Conservation (phyloP, 257 asterid species). For the Echites panduratus region DNA sequence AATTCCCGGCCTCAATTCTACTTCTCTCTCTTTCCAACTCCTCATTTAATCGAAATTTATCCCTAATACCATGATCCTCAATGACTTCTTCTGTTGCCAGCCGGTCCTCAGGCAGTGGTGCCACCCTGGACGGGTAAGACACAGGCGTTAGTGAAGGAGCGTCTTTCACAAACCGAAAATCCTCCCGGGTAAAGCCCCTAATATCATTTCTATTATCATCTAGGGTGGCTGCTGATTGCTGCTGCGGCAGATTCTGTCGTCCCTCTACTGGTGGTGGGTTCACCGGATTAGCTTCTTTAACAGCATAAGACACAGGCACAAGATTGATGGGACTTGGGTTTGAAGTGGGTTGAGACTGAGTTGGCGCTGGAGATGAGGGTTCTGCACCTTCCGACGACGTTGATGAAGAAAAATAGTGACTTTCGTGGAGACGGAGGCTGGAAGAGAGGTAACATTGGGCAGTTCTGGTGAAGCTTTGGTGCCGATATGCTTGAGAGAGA, state of each 20-base stretch:
- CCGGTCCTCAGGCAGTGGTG: conserved; percentile 86
- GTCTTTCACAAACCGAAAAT: conserved; percentile 76
- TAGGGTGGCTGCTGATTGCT: conserved; percentile 8
- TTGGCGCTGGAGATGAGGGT: conserved; percentile 22
- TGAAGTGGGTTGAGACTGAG: conserved; percentile 17
- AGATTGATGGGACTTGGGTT: conserved; percentile 35
- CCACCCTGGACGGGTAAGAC: conserved; percentile 68
- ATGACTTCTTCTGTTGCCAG: conserved; percentile 27
- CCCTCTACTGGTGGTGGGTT: conserved; percentile 34
- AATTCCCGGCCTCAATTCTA: conserved; percentile 36
- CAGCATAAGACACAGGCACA: conserved; percentile 62
- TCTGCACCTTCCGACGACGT: conserved; percentile 25
- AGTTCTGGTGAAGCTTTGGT: conserved; percentile 28
- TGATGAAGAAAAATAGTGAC: conserved; percentile 34
- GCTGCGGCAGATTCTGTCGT: conserved; percentile 7
- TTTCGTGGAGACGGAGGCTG: conserved; percentile 25
- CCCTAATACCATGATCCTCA: conserved; percentile 15
- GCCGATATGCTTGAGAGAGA: conserved; percentile 44
- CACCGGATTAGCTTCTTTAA: conserved; percentile 29
- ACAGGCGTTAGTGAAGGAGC: conserved; percentile 40
- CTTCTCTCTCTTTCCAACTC: conserved; percentile 64
- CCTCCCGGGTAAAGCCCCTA: conserved; percentile 60
- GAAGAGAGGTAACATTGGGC: conserved; percentile 26
- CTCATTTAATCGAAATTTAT: conserved; percentile 16
- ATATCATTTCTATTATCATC: conserved; percentile 14